phyloP scores from a whole-genome alignment of 2,329 filamentous ascomycete genomes.

The Pseudogymnoascus sp. region DNA sequence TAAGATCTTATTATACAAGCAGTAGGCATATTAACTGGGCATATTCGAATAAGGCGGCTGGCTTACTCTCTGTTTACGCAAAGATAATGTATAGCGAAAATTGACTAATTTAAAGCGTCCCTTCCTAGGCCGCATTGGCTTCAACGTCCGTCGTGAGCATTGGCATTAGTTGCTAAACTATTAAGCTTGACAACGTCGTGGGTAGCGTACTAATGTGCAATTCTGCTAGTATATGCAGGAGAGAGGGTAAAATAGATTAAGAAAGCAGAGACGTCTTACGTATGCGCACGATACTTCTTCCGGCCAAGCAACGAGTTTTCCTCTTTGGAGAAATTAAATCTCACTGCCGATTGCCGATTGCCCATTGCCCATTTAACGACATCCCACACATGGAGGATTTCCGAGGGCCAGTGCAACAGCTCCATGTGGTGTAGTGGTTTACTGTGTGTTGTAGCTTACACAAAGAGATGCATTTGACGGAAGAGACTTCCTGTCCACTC shows the following conservation, averaged over 20 bases:
- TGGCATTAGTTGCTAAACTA: not conserved
- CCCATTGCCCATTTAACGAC: not conserved
- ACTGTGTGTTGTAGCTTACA: not conserved
- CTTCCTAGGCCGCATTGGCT: not conserved
- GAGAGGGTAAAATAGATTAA: not conserved
- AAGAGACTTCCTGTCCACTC: not conserved
- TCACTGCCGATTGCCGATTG: no score
- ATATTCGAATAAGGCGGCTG: not conserved
- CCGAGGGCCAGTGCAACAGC: not conserved
- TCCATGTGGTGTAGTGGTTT: not conserved
- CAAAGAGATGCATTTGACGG: not conserved
- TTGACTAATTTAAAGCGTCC: not conserved
- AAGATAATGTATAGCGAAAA: not conserved
- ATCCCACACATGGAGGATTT: not conserved
- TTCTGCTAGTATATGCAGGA: slow-evolving; percentile 4
- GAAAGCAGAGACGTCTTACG: not conserved
- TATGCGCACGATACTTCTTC: not conserved
- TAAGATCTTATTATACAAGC: not conserved
- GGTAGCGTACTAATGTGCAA: not conserved
- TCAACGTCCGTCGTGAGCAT: not conserved
- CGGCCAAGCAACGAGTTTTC: not conserved
- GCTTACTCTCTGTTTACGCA: not conserved
- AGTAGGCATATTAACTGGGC: not conserved
- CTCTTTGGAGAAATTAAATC: not conserved
- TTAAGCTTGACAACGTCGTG: not conserved